Evolutionary conservation across 768 basidiomycete genomes (phyloP).

Genomic region (Agaricus blazei): DNA sequence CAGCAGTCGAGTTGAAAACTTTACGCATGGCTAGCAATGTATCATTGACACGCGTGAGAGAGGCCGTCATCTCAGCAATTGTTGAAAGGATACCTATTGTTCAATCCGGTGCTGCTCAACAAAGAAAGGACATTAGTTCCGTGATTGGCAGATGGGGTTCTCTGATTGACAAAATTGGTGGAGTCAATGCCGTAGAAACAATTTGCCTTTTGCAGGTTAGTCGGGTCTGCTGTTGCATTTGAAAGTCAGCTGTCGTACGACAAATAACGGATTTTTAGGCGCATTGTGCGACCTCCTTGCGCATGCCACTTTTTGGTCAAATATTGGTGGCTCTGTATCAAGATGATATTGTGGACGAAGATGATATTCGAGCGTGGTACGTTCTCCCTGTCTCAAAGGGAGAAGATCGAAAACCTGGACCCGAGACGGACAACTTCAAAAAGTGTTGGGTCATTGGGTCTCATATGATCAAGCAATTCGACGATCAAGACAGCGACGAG

Average conservation of each 20-base stretch:
- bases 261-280: slow-evolving; percentile 30
- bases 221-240: neutral
- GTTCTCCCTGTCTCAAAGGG: slow-evolving; percentile 49
- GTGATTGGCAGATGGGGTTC: slow-evolving; percentile 78
- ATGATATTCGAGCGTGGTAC: slow-evolving; percentile 89
- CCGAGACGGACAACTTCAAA: slow-evolving; percentile 48
- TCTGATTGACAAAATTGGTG: slow-evolving; percentile 76
- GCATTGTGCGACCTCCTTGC: slow-evolving; percentile 59
- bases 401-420: slow-evolving; percentile 34
- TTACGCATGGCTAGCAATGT: slow-evolving; percentile 97
- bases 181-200: slow-evolving; percentile 78
- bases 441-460: slow-evolving; percentile 68
- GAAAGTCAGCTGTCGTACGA: neutral
- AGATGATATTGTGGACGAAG: slow-evolving; percentile 87
- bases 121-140: slow-evolving; percentile 59
- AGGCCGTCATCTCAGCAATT: slow-evolving; percentile 84
- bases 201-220: slow-evolving; percentile 72
- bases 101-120: slow-evolving; percentile 47
- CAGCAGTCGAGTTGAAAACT: slow-evolving; percentile 91
- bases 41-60: slow-evolving; percentile 74
- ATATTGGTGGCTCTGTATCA: slow-evolving; percentile 86
- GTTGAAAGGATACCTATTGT: slow-evolving; percentile 67
- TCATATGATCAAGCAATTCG: slow-evolving; percentile 76
- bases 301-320: slow-evolving; percentile 73
- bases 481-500: slow-evolving; percentile 64